Conservation (phyloP, 306 rosid genomes). For the Rosa lucieae region DNA sequence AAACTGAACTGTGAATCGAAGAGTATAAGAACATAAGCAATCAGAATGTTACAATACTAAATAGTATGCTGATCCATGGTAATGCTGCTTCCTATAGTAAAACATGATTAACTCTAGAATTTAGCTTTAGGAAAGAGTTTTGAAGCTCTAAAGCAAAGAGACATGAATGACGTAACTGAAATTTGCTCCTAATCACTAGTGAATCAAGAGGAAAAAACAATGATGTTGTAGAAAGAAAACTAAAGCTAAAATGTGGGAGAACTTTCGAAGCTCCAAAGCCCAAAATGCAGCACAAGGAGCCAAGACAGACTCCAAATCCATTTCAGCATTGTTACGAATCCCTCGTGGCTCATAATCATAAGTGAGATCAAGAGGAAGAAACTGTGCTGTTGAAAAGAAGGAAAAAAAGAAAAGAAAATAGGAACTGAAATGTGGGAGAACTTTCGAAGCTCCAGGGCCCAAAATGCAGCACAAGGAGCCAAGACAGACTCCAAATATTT, state of each 20-base stretch:
- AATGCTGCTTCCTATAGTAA: neutral
- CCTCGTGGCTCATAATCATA: neutral
- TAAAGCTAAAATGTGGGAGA: slow-evolving; percentile 1
- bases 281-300: slow-evolving; percentile 3
- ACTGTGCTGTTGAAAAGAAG: neutral
- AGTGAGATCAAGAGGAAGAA: neutral
- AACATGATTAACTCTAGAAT: neutral
- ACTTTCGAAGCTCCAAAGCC: slow-evolving; percentile 14
- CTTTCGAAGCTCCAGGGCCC: neutral
- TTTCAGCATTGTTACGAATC: slow-evolving; percentile 4
- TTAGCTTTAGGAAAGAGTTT: neutral
- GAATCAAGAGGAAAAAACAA: neutral
- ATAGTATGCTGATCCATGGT: neutral
- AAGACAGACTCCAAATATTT: slow-evolving; percentile 1
- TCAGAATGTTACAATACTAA: neutral
- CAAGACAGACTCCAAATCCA: slow-evolving; percentile 17
- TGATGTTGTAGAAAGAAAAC: neutral
- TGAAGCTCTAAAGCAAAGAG: slow-evolving; percentile 11
- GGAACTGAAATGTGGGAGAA: neutral
- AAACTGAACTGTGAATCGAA: neutral
- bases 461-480: slow-evolving; percentile 12
- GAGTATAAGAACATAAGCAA: neutral
- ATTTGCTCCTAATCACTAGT: neutral
- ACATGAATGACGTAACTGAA: neutral
- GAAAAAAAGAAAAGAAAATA: too few relatives aligned